These are phyloP conservation scores for Dichotomocladium elegans DNA, from an alignment of 371 early-diverging fungal genomes.

Conservation along the genomic window DNA sequence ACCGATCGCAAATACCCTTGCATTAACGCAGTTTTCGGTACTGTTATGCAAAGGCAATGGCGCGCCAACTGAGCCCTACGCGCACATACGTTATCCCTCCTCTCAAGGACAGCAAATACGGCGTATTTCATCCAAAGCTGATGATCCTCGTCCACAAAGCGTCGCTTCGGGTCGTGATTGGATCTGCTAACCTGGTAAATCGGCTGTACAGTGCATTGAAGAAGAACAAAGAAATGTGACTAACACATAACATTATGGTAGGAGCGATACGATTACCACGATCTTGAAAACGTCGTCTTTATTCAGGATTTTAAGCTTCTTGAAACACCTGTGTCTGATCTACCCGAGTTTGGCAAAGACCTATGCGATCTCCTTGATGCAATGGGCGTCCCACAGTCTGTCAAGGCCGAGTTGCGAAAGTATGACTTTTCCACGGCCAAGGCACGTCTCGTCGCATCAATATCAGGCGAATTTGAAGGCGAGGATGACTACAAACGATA, in stretches of 20 bases:
- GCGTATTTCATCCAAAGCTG: slow-evolving; percentile 41
- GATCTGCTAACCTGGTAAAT: slow-evolving; percentile 43
- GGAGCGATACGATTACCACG: slow-evolving; percentile 40
- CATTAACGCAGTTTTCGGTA: background rate
- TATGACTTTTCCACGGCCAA: slow-evolving; percentile 41
- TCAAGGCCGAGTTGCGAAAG: slow-evolving; percentile 26
- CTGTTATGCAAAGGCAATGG: slow-evolving; percentile 17
- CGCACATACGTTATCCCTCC: slow-evolving; percentile 35
- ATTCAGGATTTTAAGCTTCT: slow-evolving; percentile 41
- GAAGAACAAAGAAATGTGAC: background rate
- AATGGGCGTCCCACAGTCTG: slow-evolving; percentile 36
- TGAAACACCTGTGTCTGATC: background rate
- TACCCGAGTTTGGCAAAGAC: slow-evolving; percentile 35
- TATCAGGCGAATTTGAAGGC: slow-evolving; percentile 40
- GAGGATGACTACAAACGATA: slow-evolving; percentile 17
- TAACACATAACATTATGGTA: background rate
- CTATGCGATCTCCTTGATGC: slow-evolving; percentile 24
- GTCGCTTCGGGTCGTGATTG: slow-evolving; percentile 42
- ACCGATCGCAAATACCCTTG: background rate
- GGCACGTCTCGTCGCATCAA: slow-evolving; percentile 40
- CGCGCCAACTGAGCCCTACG: slow-evolving; percentile 16
- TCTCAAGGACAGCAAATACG: slow-evolving; percentile 27
- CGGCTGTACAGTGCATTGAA: background rate
- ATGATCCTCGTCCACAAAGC: slow-evolving; percentile 35
- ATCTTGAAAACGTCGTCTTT: slow-evolving; percentile 46